Conservation (phyloP, 2,329 filamentous ascomycete genomes). For the Fusarium succisae region DNA sequence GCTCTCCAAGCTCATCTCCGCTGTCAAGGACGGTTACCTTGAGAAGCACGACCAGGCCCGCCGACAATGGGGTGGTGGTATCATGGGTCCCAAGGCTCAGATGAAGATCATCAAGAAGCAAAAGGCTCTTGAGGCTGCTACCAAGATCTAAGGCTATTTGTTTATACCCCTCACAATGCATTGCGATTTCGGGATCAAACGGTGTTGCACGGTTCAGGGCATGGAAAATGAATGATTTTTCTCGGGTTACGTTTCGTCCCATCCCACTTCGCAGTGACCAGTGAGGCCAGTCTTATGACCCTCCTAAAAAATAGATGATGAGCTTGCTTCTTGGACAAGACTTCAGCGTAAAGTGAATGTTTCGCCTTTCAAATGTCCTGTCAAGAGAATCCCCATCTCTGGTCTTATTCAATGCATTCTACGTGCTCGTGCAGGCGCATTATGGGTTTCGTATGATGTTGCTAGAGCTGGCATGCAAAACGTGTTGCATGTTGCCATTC, state of each 20-base stretch:
- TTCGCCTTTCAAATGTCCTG: too few relatives aligned
- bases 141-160: conserved; percentile 85
- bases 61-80: conserved; percentile 98
- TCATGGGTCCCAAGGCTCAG: conserved; percentile 97
- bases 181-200: conserved; percentile 52
- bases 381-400: not conserved
- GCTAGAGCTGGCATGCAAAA: not conserved
- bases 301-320: conserved; percentile 51
- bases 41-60: conserved; percentile 93
- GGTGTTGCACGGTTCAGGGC: conserved; percentile 55
- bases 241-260: conserved; percentile 47
- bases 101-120: conserved; percentile 82
- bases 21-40: conserved; percentile 97
- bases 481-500: not conserved
- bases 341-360: conserved; percentile 15
- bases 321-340: conserved; percentile 42
- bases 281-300: conserved; percentile 40
- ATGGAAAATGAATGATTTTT: conserved; percentile 56
- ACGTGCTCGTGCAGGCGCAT: not conserved
- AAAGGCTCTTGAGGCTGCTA: conserved; percentile 92
- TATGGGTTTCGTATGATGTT: not conserved
- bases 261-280: conserved; percentile 43
- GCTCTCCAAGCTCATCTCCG: conserved; percentile 93
- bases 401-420: not conserved
- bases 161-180: conserved; percentile 52